Evolutionary conservation across 352 stramenopile species (phyloP).

Genomic region (Thraustochytrium striatum): DNA sequence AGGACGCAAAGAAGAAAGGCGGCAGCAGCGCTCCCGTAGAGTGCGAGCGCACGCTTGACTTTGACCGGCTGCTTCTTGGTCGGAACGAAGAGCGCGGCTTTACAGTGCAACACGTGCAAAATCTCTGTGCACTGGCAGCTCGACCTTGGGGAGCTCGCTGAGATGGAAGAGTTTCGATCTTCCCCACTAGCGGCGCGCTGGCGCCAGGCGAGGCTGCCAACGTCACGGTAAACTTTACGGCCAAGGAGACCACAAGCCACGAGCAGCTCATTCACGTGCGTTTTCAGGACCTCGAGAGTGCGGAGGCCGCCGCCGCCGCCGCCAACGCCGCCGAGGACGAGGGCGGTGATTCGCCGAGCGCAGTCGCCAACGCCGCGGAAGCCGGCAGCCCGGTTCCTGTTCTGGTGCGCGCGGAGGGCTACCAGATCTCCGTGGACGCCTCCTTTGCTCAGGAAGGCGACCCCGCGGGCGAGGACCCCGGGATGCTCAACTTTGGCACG

Average conservation of each 20-base stretch:
- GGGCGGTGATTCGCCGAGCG: too few relatives aligned
- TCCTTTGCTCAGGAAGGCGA: conserved; percentile 21
- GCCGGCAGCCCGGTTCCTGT: background rate
- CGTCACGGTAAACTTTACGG: conserved; percentile 68
- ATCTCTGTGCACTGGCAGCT: conserved; percentile 78
- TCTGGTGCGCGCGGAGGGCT: conserved; percentile 30
- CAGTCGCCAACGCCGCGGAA: too few relatives aligned
- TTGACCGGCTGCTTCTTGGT: conserved; percentile 82
- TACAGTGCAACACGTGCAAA: conserved; percentile 70
- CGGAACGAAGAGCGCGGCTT: conserved; percentile 78
- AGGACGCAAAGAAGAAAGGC: too few relatives aligned
- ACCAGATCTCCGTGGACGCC: conserved; percentile 17
- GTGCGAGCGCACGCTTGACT: conserved; percentile 66
- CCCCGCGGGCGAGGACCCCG: conserved; percentile 55
- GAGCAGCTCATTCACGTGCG: conserved; percentile 64
- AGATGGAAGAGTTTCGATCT: conserved; percentile 54
- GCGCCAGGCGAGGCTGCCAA: conserved; percentile 58
- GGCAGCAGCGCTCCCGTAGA: too few relatives aligned
- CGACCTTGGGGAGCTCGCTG: conserved; percentile 57
- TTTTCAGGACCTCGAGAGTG: conserved; percentile 74
- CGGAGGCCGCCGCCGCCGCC: conserved; percentile 74
- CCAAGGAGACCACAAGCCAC: conserved; percentile 66
- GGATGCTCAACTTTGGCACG: conserved; percentile 80
- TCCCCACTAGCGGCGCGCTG: conserved; percentile 67
- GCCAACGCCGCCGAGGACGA: conserved; percentile 62